Base-by-base conservation (phyloP, 108 stramenopile genomes). In the Cyclotella kingstonii region DNA sequence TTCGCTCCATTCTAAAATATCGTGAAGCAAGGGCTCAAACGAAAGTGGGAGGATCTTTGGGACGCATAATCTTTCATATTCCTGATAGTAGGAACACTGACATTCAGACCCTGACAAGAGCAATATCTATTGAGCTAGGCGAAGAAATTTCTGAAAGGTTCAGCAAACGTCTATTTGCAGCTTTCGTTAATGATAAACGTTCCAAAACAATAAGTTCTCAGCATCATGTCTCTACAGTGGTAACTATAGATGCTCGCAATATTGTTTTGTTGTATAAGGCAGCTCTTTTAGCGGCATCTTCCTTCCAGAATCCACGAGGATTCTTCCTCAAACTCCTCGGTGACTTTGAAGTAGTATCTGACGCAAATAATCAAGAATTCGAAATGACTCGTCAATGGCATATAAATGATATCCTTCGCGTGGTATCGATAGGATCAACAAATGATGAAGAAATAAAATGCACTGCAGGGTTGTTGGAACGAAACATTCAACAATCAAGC, bases 381-480 rank as follows among this genome's bases (percentile, higher is more conserved):
- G 59, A 31, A 14, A 31, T 22, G 0, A 42, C 33, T 28, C 22
- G 56, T 25, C 15, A 36, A 14, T 56, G 45, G 53, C 22, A 27
- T 0, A 15, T 71, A 9, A 14, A 8, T 0, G 61, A 55, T 63
- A 35, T 71, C 21, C 29, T 56, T 17, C 18, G 39, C 11, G 47
- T 71, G 41, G 39, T 56, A 12, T 71, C 70, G 7, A 54, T 71
- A 42, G 70, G 55, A 17, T 53, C 70, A 10, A 22, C 41, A 1
- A 56, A 45, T 1, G 47, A 56, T 1, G 54, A 56, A 1, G 70
- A 71, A 40, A 29, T n/a, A 1, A 27, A 45, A 22, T 38, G 23
- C 17, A 63, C 70, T 47, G 45, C 60, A 19, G 60, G 51, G 5
- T 19, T 54, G 4, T 47, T 71, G 18, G 17, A 50, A 31, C 44